phyloP scores from a whole-genome alignment of 2,329 filamentous ascomycete species.

The Neofusicoccum ribis region DNA sequence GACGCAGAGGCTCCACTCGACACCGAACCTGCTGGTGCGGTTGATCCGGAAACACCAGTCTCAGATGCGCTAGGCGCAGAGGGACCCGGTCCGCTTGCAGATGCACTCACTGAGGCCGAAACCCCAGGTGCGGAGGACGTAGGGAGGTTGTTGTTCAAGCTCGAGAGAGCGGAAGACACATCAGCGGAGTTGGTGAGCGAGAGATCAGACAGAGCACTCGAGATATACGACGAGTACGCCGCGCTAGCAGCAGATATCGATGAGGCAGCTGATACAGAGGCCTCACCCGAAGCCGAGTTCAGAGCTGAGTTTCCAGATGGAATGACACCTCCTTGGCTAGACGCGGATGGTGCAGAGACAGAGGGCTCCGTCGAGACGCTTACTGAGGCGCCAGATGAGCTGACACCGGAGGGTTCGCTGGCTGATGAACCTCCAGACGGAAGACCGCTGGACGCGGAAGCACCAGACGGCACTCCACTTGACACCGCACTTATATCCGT shows the following conservation, averaged over 20 bases:
- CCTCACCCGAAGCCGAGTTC: not conserved
- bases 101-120: too few species aligned
- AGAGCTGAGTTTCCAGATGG: not conserved
- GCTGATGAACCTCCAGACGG: not conserved
- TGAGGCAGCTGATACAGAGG: too few species aligned
- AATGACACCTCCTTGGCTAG: not conserved
- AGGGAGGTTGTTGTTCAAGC: not conserved
- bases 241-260: too few species aligned
- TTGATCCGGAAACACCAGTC: too few species aligned
- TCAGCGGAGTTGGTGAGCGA: not conserved
- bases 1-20: too few species aligned
- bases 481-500: not conserved
- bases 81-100: too few species aligned
- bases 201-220: not conserved
- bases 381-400: not conserved
- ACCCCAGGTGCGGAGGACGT: too few species aligned
- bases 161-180: not conserved
- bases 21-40: too few species aligned
- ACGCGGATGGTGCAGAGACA: too few species aligned
- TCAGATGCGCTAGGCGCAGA: too few species aligned
- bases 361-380: not conserved
- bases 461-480: not conserved
- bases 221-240: not conserved
- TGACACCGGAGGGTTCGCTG: not conserved
- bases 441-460: not conserved